Evolutionary conservation across 495 filamentous ascomycete species (phyloP).

Genomic region (Penicillium goetzii): DNA sequence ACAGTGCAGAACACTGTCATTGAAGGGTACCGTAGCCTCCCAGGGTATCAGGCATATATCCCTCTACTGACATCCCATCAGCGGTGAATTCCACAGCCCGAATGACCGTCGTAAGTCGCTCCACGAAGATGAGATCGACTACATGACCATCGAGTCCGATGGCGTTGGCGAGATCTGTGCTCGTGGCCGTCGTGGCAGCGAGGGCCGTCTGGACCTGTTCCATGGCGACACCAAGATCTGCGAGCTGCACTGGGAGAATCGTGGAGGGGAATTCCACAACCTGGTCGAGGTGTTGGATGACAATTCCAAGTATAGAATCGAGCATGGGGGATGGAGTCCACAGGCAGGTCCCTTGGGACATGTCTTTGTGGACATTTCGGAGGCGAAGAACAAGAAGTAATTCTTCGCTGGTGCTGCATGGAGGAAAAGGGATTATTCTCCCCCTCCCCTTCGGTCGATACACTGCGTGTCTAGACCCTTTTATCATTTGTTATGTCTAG

Average conservation of each 20-base stretch:
- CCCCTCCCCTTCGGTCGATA: not conserved
- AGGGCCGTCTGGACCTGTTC: slow-evolving; percentile 45
- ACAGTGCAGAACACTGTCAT: slow-evolving; percentile 39
- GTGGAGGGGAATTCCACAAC: slow-evolving; percentile 30
- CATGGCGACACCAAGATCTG: slow-evolving; percentile 44
- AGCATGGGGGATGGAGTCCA: slow-evolving; percentile 44
- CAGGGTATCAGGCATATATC: not conserved
- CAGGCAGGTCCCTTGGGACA: slow-evolving; percentile 43
- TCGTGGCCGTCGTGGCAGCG: slow-evolving; percentile 41
- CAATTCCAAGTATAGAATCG: slow-evolving; percentile 38
- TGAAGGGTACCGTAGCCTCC: slow-evolving; percentile 31
- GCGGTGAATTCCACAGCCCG: slow-evolving; percentile 41
- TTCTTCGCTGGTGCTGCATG: not conserved
- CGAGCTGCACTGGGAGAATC: slow-evolving; percentile 49
- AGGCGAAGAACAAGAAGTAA: slow-evolving; percentile 32
- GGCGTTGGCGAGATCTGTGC: slow-evolving; percentile 45
- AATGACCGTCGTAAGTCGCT: slow-evolving; percentile 33
- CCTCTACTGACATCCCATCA: slow-evolving; percentile 23
- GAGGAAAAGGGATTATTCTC: not conserved
- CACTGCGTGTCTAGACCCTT: not conserved
- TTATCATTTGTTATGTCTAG: not conserved
- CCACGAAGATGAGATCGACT: slow-evolving; percentile 43
- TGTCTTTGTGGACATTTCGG: slow-evolving; percentile 41
- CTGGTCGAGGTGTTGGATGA: slow-evolving; percentile 39
- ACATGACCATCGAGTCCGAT: slow-evolving; percentile 36